Conservation (phyloP, 306 rosid genomes). For the Corylus americana region DNA sequence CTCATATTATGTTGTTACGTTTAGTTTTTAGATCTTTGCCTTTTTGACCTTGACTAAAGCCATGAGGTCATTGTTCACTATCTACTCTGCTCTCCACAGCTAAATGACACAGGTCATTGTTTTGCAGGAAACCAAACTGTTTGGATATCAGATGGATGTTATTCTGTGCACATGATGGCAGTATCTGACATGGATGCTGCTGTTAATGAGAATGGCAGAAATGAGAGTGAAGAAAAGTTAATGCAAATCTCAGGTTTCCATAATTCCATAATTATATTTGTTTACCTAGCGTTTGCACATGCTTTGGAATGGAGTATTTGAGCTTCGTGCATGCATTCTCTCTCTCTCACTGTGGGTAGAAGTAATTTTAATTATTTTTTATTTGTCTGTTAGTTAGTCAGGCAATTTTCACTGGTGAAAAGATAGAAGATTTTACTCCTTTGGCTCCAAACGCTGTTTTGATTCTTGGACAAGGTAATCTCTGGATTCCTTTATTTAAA, state of each 20-base stretch:
- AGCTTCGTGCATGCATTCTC: not conserved
- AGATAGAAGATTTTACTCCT: slow-evolving; percentile 74
- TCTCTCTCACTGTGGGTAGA: not conserved
- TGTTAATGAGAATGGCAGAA: slow-evolving; percentile 42
- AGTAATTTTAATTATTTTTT: not conserved
- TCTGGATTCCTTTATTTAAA: slow-evolving; percentile 1
- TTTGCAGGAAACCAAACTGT: slow-evolving; percentile 71
- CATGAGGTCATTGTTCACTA: slow-evolving; percentile 2
- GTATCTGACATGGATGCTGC: slow-evolving; percentile 52
- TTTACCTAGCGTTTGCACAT: too few relatives aligned
- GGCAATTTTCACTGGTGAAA: slow-evolving; percentile 70
- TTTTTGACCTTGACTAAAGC: slow-evolving; percentile 18
- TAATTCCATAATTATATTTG: slow-evolving; percentile 16
- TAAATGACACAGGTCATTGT: slow-evolving; percentile 23
- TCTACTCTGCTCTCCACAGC: slow-evolving; percentile 12
- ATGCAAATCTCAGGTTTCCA: slow-evolving; percentile 61
- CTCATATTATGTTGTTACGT: slow-evolving; percentile 1
- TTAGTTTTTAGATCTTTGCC: slow-evolving; percentile 12
- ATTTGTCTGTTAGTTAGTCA: slow-evolving; percentile 51
- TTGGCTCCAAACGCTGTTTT: slow-evolving; percentile 65
- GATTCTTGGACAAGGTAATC: slow-evolving; percentile 91
- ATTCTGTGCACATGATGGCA: slow-evolving; percentile 61
- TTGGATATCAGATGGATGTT: slow-evolving; percentile 83
- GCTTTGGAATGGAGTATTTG: too few relatives aligned
- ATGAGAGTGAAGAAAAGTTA: slow-evolving; percentile 51